phyloP scores from a whole-genome alignment of 345 rosid genomes.

The Pistacia vera region DNA sequence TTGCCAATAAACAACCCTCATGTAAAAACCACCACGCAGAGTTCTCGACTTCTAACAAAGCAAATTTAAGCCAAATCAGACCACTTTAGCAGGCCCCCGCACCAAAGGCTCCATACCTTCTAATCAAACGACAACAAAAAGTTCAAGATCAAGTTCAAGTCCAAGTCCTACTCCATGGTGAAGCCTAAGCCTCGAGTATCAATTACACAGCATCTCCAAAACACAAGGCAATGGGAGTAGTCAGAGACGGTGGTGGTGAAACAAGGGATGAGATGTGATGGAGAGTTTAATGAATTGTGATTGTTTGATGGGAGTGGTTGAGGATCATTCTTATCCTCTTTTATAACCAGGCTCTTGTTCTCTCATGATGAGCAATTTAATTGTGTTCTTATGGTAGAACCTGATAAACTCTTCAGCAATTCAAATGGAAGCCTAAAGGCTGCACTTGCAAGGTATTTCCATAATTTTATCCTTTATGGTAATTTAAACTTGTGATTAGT shows the following conservation, averaged over 20 bases:
- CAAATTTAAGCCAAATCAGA: slow-evolving; percentile 34
- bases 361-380: slow-evolving; percentile 77
- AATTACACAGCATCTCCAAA: slow-evolving; percentile 44
- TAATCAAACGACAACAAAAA: slow-evolving; percentile 16
- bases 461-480: no score
- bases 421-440: slow-evolving; percentile 88
- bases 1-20: slow-evolving; percentile 10
- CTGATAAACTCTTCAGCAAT: slow-evolving; percentile 65
- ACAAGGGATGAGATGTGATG: slow-evolving; percentile 44
- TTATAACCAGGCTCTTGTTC: slow-evolving; percentile 89
- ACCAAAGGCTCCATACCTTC: slow-evolving; percentile 15
- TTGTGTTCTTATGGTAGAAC: slow-evolving; percentile 75
- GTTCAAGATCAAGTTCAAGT: slow-evolving; percentile 20
- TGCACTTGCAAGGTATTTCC: slow-evolving; percentile 72
- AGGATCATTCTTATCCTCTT: slow-evolving; percentile 88
- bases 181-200: slow-evolving; percentile 21
- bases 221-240: slow-evolving; percentile 37
- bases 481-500: no score
- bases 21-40: slow-evolving; percentile 18
- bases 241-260: slow-evolving; percentile 25
- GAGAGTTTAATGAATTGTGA: slow-evolving; percentile 65
- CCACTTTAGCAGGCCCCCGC: slow-evolving; percentile 18
- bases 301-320: slow-evolving; percentile 87
- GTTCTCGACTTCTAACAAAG: slow-evolving; percentile 20
- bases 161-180: no score